Evolutionary conservation across 805 yeast species (phyloP).

Genomic region (Candida quercuum): DNA sequence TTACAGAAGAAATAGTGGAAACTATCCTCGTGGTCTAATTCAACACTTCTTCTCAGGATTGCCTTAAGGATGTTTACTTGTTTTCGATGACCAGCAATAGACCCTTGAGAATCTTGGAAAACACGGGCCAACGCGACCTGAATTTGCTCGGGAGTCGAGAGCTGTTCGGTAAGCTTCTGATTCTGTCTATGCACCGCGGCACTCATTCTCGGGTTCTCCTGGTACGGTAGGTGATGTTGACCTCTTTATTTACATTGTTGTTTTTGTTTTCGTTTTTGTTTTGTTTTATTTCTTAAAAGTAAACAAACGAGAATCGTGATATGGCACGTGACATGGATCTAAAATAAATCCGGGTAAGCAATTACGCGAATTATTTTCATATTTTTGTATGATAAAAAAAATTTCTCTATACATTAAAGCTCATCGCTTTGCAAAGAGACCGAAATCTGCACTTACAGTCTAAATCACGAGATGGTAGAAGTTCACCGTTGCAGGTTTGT

Average conservation of each 20-base stretch:
- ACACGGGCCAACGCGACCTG: constrained; percentile 52
- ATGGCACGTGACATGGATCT: no score
- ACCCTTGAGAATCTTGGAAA: constrained; percentile 74
- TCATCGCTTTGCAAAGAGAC: no score
- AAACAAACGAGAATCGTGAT: no score
- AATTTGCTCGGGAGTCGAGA: constrained; percentile 31
- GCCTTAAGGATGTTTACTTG: constrained; percentile 58
- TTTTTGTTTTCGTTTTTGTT: no score
- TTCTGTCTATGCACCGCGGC: constrained; percentile 15
- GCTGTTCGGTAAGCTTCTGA: constrained; percentile 8
- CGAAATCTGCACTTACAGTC: no score
- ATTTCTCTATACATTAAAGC: no score
- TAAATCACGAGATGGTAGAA: constrained; percentile 15
- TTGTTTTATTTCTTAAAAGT: no score
- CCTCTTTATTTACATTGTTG: no score
- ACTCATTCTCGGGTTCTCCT: neutral
- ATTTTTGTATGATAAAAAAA: no score
- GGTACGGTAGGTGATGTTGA: neutral
- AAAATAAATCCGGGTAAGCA: no score
- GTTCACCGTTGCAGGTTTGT: constrained; percentile 89
- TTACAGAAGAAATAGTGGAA: constrained; percentile 59
- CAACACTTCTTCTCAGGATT: constrained; percentile 50
- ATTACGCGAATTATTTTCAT: no score
- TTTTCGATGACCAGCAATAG: constrained; percentile 73
- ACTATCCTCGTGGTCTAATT: constrained; percentile 45